phyloP scores from a whole-genome alignment of 164 flowering plant species.

The Liriodendron chinense region DNA sequence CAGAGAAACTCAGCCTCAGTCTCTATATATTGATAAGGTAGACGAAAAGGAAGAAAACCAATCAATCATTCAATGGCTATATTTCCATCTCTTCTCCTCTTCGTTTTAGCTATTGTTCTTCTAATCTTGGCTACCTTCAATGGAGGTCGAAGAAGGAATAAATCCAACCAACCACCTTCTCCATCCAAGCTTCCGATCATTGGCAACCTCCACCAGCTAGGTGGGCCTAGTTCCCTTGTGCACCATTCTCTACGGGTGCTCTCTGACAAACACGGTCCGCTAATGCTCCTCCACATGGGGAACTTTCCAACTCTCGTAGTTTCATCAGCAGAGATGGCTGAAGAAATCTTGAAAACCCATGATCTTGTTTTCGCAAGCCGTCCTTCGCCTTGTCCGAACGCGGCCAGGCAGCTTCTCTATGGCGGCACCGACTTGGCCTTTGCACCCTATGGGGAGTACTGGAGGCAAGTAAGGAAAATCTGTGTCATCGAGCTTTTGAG shows the following conservation, averaged over 20 bases:
- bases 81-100: not conserved
- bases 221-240: not conserved
- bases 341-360: not conserved
- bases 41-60: too few species aligned
- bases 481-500: not conserved
- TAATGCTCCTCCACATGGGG: conserved; percentile 3
- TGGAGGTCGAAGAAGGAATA: not conserved
- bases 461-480: not conserved
- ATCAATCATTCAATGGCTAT: not conserved
- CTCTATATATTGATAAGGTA: too few species aligned
- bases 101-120: not conserved
- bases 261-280: not conserved
- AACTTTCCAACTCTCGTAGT: not conserved
- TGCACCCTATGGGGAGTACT: conserved; percentile 2
- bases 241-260: not conserved
- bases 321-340: not conserved
- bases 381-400: not conserved
- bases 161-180: conserved; percentile 1
- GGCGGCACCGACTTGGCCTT: not conserved
- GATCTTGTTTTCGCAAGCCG: not conserved
- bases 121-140: not conserved
- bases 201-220: conserved; percentile 3
- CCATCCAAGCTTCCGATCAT: conserved; percentile 5
- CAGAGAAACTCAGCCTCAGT: too few species aligned
- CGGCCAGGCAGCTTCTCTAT: not conserved